Evolutionary conservation across 2,329 filamentous ascomycete genomes (phyloP).

Genomic region (Zymoseptoria passerinii): DNA sequence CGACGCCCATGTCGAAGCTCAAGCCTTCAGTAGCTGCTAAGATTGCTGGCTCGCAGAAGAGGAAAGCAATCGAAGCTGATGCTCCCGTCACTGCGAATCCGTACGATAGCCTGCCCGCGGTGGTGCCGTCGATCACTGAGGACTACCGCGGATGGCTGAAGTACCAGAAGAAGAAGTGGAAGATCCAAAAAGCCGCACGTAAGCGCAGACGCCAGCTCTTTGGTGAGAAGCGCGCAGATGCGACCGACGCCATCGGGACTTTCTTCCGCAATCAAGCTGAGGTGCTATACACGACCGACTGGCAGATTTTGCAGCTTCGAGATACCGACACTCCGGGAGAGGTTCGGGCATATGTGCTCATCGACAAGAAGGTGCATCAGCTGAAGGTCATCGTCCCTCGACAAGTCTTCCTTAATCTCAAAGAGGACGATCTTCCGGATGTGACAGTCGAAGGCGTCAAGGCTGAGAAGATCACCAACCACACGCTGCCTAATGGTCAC

Average conservation of each 20-base stretch:
- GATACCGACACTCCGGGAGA: constrained; percentile 77
- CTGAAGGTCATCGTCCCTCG: constrained; percentile 84
- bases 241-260: constrained; percentile 54
- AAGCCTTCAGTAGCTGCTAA: constrained; percentile 40
- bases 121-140: constrained; percentile 75
- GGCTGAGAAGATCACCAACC: constrained; percentile 86
- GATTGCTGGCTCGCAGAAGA: constrained; percentile 35
- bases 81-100: constrained; percentile 58
- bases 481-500: constrained; percentile 90
- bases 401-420: constrained; percentile 85
- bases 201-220: constrained; percentile 82
- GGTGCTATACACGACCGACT: constrained; percentile 79
- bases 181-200: constrained; percentile 86
- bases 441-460: constrained; percentile 78
- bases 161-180: constrained; percentile 99
- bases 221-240: constrained; percentile 64
- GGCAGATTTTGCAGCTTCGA: constrained; percentile 86
- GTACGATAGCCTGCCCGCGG: constrained; percentile 69
- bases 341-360: constrained; percentile 81
- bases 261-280: constrained; percentile 91
- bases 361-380: constrained; percentile 83
- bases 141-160: constrained; percentile 82
- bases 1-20: constrained; percentile 26
- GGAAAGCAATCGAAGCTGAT: constrained; percentile 39
- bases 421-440: constrained; percentile 76